Percentiles rank a stretch among this genome's conserved stretches.
phyloP scores from a whole-genome alignment of 1,284 basidiomycete genomes.

The Vanrija sp. region DNA sequence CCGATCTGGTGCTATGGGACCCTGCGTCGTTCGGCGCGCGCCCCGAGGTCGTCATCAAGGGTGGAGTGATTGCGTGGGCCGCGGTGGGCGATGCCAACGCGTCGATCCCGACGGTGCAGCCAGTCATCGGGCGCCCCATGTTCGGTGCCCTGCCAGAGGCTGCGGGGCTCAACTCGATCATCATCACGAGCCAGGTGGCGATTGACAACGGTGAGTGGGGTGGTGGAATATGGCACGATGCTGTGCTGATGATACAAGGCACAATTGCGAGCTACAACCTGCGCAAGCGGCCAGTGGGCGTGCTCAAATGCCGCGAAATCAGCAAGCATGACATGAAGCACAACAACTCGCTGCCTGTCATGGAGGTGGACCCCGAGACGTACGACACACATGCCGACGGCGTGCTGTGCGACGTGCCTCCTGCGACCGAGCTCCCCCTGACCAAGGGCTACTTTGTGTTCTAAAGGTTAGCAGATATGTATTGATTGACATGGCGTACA shows the following conservation, averaged over 20 bases:
- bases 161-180: slow-evolving; percentile 72
- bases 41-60: slow-evolving; percentile 90
- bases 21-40: slow-evolving; percentile 87
- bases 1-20: slow-evolving; percentile 92
- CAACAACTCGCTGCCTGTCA: slow-evolving; percentile 74
- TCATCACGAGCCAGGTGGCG: slow-evolving; percentile 78
- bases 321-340: slow-evolving; percentile 90
- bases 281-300: slow-evolving; percentile 69
- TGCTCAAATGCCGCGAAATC: slow-evolving; percentile 70
- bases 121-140: slow-evolving; percentile 79
- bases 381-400: slow-evolving; percentile 84
- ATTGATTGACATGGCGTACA: no score
- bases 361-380: slow-evolving; percentile 86
- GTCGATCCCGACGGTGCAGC: slow-evolving; percentile 90
- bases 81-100: slow-evolving; percentile 92
- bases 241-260: neutral
- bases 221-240: no score
- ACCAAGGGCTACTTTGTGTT: slow-evolving; percentile 58
- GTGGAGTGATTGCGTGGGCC: slow-evolving; percentile 86
- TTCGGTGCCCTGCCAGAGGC: slow-evolving; percentile 73
- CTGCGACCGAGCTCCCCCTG: slow-evolving; percentile 68
- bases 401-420: slow-evolving; percentile 66
- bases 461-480: slow-evolving; percentile 10
- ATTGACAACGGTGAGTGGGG: slow-evolving; percentile 55
- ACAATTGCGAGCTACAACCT: slow-evolving; percentile 65